Conservation (phyloP, 164 flowering plant species). For the Chloranthus sessilifolius region DNA sequence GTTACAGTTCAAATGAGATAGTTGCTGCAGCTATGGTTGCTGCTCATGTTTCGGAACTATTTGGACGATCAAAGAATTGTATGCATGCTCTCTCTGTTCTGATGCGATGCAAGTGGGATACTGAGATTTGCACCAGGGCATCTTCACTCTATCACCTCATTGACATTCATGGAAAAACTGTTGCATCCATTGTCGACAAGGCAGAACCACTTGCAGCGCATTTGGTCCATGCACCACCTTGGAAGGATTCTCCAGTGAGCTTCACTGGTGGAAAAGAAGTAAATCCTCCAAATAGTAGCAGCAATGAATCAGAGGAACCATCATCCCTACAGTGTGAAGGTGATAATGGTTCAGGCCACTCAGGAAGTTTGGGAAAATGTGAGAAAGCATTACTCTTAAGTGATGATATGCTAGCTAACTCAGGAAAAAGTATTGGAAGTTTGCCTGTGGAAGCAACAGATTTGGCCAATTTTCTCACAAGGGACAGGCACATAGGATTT, state of each 20-base stretch:
- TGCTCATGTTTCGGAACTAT: slow-evolving; percentile 90
- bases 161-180: slow-evolving; percentile 80
- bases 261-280: slow-evolving; percentile 29
- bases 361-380: slow-evolving; percentile 23
- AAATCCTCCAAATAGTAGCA: slow-evolving; percentile 21
- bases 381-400: slow-evolving; percentile 30
- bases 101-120: slow-evolving; percentile 87
- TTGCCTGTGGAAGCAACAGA: slow-evolving; percentile 85
- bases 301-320: slow-evolving; percentile 27
- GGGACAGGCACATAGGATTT: slow-evolving; percentile 83
- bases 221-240: slow-evolving; percentile 41
- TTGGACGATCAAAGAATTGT: slow-evolving; percentile 82
- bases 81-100: slow-evolving; percentile 81
- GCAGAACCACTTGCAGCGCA: slow-evolving; percentile 86
- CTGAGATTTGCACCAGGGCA: slow-evolving; percentile 66
- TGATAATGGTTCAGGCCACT: slow-evolving; percentile 17
- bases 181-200: slow-evolving; percentile 86
- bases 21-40: slow-evolving; percentile 99
- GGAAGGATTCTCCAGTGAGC: slow-evolving; percentile 40
- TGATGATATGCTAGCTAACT: slow-evolving; percentile 30
- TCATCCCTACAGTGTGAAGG: slow-evolving; percentile 17
- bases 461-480: slow-evolving; percentile 85
- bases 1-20: slow-evolving; percentile 91
- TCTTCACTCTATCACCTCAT: slow-evolving; percentile 85
- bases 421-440: slow-evolving; percentile 46